phyloP scores from a whole-genome alignment of 2,329 filamentous ascomycete species.

The Dissoconium aciculare region DNA sequence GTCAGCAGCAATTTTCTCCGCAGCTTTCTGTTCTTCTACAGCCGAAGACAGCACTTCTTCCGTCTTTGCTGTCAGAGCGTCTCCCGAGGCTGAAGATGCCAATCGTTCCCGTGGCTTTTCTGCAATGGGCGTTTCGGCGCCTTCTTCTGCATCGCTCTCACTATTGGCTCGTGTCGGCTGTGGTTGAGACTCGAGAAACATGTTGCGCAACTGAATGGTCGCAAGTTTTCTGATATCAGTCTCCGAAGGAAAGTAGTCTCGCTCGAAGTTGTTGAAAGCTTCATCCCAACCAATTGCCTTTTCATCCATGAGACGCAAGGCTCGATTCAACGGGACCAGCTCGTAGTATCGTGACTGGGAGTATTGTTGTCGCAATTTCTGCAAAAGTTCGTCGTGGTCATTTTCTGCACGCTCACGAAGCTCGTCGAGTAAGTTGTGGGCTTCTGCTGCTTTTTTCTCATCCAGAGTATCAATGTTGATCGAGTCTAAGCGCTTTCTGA shows the following conservation, averaged over 20 bases:
- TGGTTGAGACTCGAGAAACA: constrained; percentile 82
- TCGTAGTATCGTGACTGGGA: constrained; percentile 93
- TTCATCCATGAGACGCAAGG: constrained; percentile 79
- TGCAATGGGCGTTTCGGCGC: constrained; percentile 40
- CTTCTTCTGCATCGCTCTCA: constrained; percentile 45
- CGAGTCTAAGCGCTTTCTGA: constrained; percentile 66
- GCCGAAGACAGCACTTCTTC: constrained; percentile 50
- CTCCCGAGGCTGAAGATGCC: not conserved
- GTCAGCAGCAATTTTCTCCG: constrained; percentile 9
- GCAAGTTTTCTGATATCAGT: constrained; percentile 90
- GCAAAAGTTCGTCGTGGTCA: constrained; percentile 59
- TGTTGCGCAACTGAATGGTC: constrained; percentile 80
- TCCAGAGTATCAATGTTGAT: constrained; percentile 87
- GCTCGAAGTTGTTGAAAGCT: constrained; percentile 78
- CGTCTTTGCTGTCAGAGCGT: constrained; percentile 41
- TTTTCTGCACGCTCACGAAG: constrained; percentile 68
- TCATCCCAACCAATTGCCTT: constrained; percentile 89
- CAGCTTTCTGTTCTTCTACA: constrained; percentile 42
- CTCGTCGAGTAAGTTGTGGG: constrained; percentile 64
- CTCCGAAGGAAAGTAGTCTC: constrained; percentile 81
- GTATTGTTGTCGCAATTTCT: constrained; percentile 76
- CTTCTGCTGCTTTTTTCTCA: constrained; percentile 71
- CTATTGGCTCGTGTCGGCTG: constrained; percentile 14
- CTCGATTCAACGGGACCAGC: constrained; percentile 80
- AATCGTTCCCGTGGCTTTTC: too few relatives aligned